Conservation (phyloP, 2,329 filamentous ascomycete species). For the Botrytis fabae region DNA sequence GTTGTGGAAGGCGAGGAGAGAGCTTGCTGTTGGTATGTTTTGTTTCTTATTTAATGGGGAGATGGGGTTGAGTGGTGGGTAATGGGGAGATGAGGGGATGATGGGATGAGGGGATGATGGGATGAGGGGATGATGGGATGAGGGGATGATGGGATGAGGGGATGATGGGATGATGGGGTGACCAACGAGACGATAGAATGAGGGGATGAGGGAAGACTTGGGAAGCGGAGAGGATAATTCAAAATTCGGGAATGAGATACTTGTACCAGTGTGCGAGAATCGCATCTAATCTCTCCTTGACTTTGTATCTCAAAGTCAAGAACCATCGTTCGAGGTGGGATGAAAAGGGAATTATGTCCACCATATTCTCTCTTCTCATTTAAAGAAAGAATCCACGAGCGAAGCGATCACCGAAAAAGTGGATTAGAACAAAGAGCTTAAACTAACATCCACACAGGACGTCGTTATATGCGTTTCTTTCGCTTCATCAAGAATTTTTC, state of each 20-base stretch:
- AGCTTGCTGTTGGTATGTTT: constrained; percentile 47
- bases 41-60: not conserved
- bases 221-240: not conserved
- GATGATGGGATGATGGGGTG: too few relatives aligned
- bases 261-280: not conserved
- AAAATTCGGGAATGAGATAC: not conserved
- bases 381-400: not conserved
- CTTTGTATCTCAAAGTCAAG: not conserved
- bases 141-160: too few relatives aligned
- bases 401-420: not conserved
- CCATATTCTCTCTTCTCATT: not conserved
- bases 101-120: too few relatives aligned
- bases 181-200: not conserved
- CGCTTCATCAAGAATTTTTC: constrained; percentile 64
- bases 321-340: not conserved
- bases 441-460: constrained; percentile 40
- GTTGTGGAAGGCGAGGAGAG: constrained; percentile 43
- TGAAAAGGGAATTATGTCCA: too few relatives aligned
- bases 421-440: not conserved
- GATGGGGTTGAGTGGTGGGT: too few relatives aligned
- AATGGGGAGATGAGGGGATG: too few relatives aligned
- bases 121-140: too few relatives aligned
- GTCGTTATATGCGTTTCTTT: constrained; percentile 68
- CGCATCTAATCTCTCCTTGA: not conserved
- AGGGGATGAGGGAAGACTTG: too few relatives aligned